Evolutionary conservation across 768 basidiomycete genomes (phyloP).

Genomic region (Boletus tomentosulus): DNA sequence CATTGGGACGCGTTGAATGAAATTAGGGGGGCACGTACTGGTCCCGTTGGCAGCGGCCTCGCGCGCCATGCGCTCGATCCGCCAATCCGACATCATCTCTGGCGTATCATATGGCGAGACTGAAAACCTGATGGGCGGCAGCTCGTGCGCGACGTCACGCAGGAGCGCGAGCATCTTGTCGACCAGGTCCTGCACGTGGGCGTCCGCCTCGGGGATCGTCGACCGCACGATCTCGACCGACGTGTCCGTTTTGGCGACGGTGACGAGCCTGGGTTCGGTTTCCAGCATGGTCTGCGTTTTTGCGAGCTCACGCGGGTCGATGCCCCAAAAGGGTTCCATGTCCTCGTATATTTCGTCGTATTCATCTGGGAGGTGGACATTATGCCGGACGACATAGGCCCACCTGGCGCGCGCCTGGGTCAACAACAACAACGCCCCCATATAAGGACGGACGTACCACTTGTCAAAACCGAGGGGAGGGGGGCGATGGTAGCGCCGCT

Average conservation of each 20-base stretch:
- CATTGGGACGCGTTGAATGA: no score
- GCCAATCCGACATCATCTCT: constrained; percentile 23
- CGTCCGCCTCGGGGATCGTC: constrained; percentile 3
- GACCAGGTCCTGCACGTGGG: not conserved
- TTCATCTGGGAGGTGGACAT: constrained; percentile 42
- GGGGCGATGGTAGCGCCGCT: constrained; percentile 28
- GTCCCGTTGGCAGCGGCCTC: constrained; percentile 27
- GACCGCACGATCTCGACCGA: constrained; percentile 15
- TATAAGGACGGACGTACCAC: constrained; percentile 32
- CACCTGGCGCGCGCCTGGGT: constrained; percentile 28
- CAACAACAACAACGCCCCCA: fast-evolving
- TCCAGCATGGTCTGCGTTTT: constrained; percentile 22
- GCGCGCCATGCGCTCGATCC: constrained; percentile 17
- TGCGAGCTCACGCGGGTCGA: constrained; percentile 29
- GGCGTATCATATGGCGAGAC: constrained; percentile 32
- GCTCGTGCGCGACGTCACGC: constrained; percentile 21
- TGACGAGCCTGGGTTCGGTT: constrained; percentile 5
- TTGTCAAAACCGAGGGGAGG: constrained; percentile 43
- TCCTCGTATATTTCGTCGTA: constrained; percentile 43
- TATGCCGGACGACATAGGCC: constrained; percentile 37
- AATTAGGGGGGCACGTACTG: constrained; percentile 14
- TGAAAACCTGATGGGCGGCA: constrained; percentile 32
- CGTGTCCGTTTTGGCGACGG: constrained; percentile 22
- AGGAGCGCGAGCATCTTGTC: constrained; percentile 22
- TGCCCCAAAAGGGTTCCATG: constrained; percentile 35